A percentile compares a stretch with the other conserved stretches of the same genome.
phyloP scores from a whole-genome alignment of 306 rosid genomes.

The Senna tora region DNA sequence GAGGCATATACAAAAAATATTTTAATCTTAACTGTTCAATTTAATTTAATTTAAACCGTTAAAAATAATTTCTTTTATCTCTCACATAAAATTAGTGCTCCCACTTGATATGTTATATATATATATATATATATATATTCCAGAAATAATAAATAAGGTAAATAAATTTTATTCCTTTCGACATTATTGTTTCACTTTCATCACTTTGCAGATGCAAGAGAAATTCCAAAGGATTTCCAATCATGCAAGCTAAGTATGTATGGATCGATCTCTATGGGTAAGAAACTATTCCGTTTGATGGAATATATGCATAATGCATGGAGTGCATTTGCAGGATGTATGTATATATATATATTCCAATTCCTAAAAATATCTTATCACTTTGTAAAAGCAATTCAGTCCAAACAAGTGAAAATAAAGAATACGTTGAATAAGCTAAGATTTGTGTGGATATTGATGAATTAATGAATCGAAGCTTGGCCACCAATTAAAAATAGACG shows the following conservation, averaged over 20 bases:
- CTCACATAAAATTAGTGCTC: no score
- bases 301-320: conserved; percentile 13
- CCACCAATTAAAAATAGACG: not conserved
- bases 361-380: not conserved
- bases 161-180: not conserved
- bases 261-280: not conserved
- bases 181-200: not conserved
- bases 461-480: no score
- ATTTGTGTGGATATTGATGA: not conserved
- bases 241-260: not conserved
- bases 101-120: no score
- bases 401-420: not conserved
- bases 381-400: not conserved
- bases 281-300: conserved; percentile 6
- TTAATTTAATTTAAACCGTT: no score
- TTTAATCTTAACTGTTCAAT: no score
- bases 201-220: not conserved
- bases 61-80: no score
- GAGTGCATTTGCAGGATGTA: not conserved
- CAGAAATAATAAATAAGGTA: no score
- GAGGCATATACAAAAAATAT: no score
- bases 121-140: no score
- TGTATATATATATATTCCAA: no score
- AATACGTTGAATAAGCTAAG: not conserved
- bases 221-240: not conserved